Evolutionary conservation across 1,284 basidiomycete genomes (phyloP), one percentile per base, ranked within the genome.

Genomic region (Pseudozyma hubeiensis): DNA sequence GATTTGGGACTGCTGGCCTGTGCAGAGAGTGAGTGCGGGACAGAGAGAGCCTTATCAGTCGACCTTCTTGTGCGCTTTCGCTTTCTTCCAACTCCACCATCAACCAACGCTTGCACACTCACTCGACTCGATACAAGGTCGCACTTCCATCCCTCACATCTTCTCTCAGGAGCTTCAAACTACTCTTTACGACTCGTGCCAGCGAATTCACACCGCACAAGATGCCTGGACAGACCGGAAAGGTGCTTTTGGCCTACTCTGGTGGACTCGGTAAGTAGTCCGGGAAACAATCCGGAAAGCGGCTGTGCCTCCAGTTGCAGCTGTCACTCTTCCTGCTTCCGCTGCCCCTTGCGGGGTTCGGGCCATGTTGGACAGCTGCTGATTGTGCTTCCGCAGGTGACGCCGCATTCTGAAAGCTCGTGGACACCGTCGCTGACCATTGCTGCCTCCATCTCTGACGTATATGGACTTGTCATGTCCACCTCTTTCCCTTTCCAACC

Each of bases 241-340:
- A 93, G 81, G 93, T 97, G 78, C 88, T 97, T 60, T 88, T 97
- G 73, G 96, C 96, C 44, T 99, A 99, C 88, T 99, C 96, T 81
- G 96, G 97, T 81, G 96, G 96, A 84, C 90, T 99, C 66, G 95
- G 94, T 96, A 71, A 81, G 93, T 88, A 55, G 56, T 44, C 65
- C 61, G 76, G 58, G 73, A 51, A 57, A 53, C 67, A 61, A 44
- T 62, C 62, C 67, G 67, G 62, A 50, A 69, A 54, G 43, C 44
- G 45, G 33, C 47, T 19, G 16, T 31, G 11, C 11, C 24, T 35
- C 46, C 24, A 24, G 24, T 24, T 24, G 24, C 58, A 56, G 53
- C 53, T 52, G 44, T 56, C 64, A 55, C 13, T 40, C 45, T 44
- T 31, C 39, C 31, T 33, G 19, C 31, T 44, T 35, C 41, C 47